These are phyloP conservation scores for Musa troglodytarum DNA, from an alignment of 176 grass and related monocot genomes.

Conservation along the genomic window DNA sequence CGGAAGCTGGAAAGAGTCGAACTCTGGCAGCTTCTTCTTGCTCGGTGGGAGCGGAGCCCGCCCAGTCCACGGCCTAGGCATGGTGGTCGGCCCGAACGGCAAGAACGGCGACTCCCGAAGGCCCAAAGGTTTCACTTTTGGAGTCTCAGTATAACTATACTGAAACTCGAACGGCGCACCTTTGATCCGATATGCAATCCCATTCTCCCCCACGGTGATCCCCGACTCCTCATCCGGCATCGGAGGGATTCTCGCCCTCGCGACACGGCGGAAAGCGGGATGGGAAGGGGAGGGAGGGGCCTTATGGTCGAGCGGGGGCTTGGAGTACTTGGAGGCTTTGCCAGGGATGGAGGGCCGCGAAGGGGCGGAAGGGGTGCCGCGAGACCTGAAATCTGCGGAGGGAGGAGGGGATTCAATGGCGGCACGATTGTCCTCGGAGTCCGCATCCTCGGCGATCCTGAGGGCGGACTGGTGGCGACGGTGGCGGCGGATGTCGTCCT, in stretches of 20 bases:
- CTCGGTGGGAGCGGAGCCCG: conserved; percentile 64
- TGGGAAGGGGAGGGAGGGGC: background rate
- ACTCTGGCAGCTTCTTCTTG: conserved; percentile 79
- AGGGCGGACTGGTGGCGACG: conserved; percentile 31
- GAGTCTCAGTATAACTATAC: conserved; percentile 92
- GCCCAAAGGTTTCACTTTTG: conserved; percentile 54
- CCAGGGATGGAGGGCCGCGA: conserved; percentile 20
- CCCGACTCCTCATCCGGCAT: conserved; percentile 33
- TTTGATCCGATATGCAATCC: conserved; percentile 52
- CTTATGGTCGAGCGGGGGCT: background rate
- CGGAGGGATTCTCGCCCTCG: conserved; percentile 11
- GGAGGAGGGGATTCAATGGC: background rate
- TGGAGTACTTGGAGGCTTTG: conserved; percentile 26
- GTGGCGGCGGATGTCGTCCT: conserved; percentile 31
- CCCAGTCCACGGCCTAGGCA: conserved; percentile 77
- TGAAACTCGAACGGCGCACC: conserved; percentile 89
- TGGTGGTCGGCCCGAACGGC: conserved; percentile 68
- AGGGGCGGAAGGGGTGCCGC: conserved; percentile 21
- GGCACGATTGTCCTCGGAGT: background rate
- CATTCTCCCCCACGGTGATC: conserved; percentile 50
- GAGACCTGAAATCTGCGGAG: conserved; percentile 23
- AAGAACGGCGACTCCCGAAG: conserved; percentile 63
- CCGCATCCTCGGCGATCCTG: conserved; percentile 3
- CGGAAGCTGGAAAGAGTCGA: conserved; percentile 77
- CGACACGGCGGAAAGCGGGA: conserved; percentile 35